phyloP scores from a whole-genome alignment of 2,329 filamentous ascomycete genomes.

The Nothopassalora personata region DNA sequence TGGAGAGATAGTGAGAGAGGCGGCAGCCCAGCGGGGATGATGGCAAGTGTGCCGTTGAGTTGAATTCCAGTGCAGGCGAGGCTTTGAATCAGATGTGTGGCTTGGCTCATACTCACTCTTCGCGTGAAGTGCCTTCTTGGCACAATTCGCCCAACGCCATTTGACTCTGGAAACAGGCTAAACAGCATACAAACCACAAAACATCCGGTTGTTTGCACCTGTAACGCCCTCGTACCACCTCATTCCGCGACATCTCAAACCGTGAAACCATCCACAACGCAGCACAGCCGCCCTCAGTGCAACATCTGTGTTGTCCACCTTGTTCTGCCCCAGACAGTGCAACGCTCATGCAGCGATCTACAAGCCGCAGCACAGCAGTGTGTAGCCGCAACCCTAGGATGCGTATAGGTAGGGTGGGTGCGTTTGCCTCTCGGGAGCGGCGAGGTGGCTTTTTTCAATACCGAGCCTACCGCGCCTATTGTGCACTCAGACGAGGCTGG shows the following conservation, averaged over 20 bases:
- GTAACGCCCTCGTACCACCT: background rate
- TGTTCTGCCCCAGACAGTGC: background rate
- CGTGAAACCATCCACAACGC: background rate
- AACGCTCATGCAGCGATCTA: background rate
- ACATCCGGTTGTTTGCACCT: background rate
- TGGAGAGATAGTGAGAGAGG: background rate
- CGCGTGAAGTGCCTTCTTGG: background rate
- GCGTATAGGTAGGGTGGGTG: background rate
- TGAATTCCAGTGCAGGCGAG: background rate
- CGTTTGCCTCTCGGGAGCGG: background rate
- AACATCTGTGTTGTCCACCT: background rate
- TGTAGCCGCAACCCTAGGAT: background rate
- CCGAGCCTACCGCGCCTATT: too few relatives aligned
- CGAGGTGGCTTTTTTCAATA: background rate
- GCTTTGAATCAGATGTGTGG: background rate
- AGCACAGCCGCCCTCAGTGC: background rate
- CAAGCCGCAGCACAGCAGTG: slow-evolving; percentile 1
- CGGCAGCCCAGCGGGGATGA: background rate
- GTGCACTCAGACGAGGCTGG: background rate
- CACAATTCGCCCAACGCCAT: too few relatives aligned
- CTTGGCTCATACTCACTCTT: background rate
- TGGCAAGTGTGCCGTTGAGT: background rate
- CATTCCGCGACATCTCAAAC: background rate
- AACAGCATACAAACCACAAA: too few relatives aligned
- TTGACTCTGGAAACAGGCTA: too few relatives aligned